Evolutionary conservation across 1,284 basidiomycete species (phyloP).

Genomic region (Gymnopus androsaceus): DNA sequence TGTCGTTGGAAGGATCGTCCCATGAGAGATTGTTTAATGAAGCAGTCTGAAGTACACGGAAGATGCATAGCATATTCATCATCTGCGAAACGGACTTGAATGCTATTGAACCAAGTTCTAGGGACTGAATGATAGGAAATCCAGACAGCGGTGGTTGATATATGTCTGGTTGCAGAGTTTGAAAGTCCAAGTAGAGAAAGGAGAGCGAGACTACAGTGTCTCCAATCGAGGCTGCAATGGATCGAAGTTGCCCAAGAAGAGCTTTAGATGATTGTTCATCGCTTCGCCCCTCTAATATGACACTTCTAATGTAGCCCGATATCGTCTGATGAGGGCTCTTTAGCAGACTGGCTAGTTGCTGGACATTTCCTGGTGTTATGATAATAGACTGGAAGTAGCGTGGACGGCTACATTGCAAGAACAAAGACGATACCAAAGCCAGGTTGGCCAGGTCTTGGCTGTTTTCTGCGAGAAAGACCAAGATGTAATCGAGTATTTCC

Average conservation of each 20-base stretch:
- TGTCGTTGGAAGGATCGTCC: slow-evolving; percentile 9
- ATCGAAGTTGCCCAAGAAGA: background rate
- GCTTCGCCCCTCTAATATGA: background rate
- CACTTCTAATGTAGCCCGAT: background rate
- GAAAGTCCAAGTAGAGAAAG: slow-evolving; percentile 2
- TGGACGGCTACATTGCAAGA: background rate
- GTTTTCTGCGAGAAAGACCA: slow-evolving; percentile 2
- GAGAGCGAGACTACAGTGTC: background rate
- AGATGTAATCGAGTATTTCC: slow-evolving; percentile 9
- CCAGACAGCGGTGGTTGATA: background rate
- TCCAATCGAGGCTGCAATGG: background rate
- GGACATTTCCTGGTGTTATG: background rate
- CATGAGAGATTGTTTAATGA: slow-evolving; percentile 7
- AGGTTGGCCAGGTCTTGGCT: background rate
- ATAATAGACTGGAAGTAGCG: background rate
- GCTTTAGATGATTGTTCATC: background rate
- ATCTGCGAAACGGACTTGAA: slow-evolving; percentile 14
- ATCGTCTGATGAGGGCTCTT: slow-evolving; percentile 5
- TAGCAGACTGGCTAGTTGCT: background rate
- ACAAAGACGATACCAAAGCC: background rate
- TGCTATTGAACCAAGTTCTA: slow-evolving; percentile 1
- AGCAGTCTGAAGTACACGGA: slow-evolving; percentile 3
- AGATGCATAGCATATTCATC: slow-evolving; percentile 7
- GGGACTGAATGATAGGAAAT: slow-evolving; percentile 1
- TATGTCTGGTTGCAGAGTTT: background rate